Percentiles rank a stretch among this genome's conserved stretches.
Conservation (phyloP, 495 filamentous ascomycete genomes). For the Podospora pseudopauciseta region DNA sequence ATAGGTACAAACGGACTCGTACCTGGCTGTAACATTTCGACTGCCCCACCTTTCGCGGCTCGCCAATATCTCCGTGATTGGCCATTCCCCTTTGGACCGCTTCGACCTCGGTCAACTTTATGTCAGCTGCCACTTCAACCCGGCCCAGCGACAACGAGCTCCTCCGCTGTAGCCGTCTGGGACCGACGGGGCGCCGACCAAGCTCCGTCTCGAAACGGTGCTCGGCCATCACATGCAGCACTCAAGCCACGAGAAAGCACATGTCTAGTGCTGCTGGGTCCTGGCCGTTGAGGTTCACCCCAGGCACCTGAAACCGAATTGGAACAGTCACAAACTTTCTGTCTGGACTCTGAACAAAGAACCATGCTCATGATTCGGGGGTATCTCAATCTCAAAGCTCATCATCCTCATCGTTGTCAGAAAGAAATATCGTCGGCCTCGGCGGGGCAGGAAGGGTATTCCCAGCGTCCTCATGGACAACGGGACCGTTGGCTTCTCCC, state of each 20-base stretch:
- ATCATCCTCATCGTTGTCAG: conserved; percentile 25
- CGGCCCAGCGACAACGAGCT: not conserved
- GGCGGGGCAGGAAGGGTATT: not conserved
- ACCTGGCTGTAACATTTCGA: not conserved
- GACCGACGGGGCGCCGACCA: conserved; percentile 1
- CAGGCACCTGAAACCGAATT: not conserved
- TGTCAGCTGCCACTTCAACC: conserved; percentile 9
- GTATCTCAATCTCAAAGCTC: conserved; percentile 22
- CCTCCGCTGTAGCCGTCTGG: conserved; percentile 1
- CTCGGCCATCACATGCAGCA: conserved; percentile 15
- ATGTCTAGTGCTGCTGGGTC: not conserved
- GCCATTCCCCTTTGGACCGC: conserved; percentile 11
- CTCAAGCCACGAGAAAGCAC: conserved; percentile 1
- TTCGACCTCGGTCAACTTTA: conserved; percentile 24
- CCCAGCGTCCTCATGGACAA: conserved; percentile 12
- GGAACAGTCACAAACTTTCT: not conserved
- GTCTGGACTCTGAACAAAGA: not conserved
- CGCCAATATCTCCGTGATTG: conserved; percentile 9
- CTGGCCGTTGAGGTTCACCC: conserved; percentile 2
- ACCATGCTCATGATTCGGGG: conserved; percentile 1
- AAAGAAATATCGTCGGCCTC: conserved; percentile 22
- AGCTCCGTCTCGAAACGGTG: not conserved
- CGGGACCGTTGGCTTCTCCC: not conserved
- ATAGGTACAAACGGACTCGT: conserved; percentile 1
- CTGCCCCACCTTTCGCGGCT: conserved; percentile 6